These are phyloP conservation scores for Pseudocercospora cruenta DNA, from an alignment of 2,329 filamentous ascomycete species.

Conservation along the genomic window DNA sequence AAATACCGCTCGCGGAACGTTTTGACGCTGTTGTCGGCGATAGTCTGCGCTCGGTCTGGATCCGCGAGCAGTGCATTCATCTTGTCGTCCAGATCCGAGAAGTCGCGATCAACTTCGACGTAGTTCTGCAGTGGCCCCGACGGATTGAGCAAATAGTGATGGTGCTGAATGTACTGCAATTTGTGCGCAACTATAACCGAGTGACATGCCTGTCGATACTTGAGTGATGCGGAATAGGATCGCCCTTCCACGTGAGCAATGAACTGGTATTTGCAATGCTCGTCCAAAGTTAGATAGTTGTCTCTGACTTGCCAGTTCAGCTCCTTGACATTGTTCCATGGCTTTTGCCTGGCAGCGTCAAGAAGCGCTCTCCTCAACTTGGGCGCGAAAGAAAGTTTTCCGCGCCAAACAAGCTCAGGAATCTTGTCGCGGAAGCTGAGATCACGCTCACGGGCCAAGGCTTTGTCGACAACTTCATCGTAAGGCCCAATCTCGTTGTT, in stretches of 20 bases:
- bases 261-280: constrained; percentile 37
- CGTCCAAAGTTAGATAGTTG: constrained; percentile 30
- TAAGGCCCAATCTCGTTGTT: constrained; percentile 33
- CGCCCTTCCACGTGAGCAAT: constrained; percentile 37
- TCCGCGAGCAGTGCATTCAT: constrained; percentile 28
- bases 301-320: constrained; percentile 30
- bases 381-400: constrained; percentile 33
- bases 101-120: constrained; percentile 31
- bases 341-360: constrained; percentile 33
- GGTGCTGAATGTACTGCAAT: constrained; percentile 32
- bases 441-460: constrained; percentile 31
- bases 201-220: constrained; percentile 34
- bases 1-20: constrained; percentile 37
- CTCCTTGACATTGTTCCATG: constrained; percentile 43
- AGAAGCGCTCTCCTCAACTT: constrained; percentile 39
- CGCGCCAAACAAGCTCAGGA: constrained; percentile 37
- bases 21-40: constrained; percentile 33
- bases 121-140: constrained; percentile 33
- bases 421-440: constrained; percentile 28
- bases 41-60: constrained; percentile 26
- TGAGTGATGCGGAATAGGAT: constrained; percentile 34
- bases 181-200: constrained; percentile 32
- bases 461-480: constrained; percentile 42
- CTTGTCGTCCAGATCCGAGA: constrained; percentile 28
- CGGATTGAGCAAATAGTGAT: constrained; percentile 29